Percentiles rank a stretch among this genome's conserved stretches.
Evolutionary conservation across 805 yeast genomes (phyloP).

Genomic region (Candida hispaniensis): DNA sequence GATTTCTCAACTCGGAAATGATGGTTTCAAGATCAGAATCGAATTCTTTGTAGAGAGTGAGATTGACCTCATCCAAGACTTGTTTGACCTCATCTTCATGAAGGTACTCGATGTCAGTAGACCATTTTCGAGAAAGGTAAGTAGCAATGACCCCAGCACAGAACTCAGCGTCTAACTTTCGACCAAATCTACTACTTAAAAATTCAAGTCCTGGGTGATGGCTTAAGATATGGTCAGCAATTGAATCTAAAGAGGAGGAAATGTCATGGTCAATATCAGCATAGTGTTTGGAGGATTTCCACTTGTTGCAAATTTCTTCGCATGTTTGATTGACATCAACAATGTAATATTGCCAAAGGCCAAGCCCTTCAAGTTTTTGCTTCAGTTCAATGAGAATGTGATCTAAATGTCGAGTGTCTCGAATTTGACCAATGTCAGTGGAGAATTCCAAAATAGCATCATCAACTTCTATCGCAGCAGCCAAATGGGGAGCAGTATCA

Average conservation of each 20-base stretch:
- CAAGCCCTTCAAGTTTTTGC: conserved; percentile 49
- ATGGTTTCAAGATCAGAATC: conserved; percentile 64
- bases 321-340: conserved; percentile 43
- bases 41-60: conserved; percentile 57
- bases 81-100: conserved; percentile 33
- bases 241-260: conserved; percentile 29
- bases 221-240: conserved; percentile 38
- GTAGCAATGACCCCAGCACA: conserved; percentile 44
- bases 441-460: conserved; percentile 57
- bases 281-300: conserved; percentile 16
- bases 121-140: conserved; percentile 21
- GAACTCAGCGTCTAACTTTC: conserved; percentile 40
- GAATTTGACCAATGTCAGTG: conserved; percentile 46
- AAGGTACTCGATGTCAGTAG: conserved; percentile 24
- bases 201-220: conserved; percentile 31
- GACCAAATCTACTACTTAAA: conserved; percentile 45
- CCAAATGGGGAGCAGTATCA: conserved; percentile 81
- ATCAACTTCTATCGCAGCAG: conserved; percentile 78
- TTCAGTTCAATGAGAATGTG: conserved; percentile 57
- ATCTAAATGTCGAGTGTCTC: conserved; percentile 43
- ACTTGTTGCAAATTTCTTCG: conserved; percentile 24
- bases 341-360: conserved; percentile 84
- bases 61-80: conserved; percentile 68
- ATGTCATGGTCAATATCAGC: conserved; percentile 20
- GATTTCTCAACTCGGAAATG: conserved; percentile 56